phyloP scores from a whole-genome alignment of 2,329 filamentous ascomycete species.

The Nemania sp. region DNA sequence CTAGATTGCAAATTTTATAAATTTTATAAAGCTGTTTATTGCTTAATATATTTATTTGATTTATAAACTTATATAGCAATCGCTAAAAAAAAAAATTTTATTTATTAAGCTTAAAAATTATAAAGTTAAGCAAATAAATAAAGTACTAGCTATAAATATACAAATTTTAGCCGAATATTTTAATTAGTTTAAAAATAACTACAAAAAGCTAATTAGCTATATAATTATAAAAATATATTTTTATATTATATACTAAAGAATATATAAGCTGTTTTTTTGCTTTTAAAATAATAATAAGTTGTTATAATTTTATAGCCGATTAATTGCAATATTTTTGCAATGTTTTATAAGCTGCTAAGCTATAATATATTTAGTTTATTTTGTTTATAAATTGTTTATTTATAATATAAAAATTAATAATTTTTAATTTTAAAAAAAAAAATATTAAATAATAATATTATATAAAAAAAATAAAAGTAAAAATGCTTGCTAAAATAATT shows the following conservation, averaged over 20 bases:
- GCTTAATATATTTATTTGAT: constrained; percentile 1
- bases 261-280: not conserved
- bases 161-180: not conserved
- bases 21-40: not conserved
- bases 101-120: not conserved
- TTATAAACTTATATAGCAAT: not conserved
- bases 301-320: constrained; percentile 1
- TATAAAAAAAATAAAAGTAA: too few relatives aligned
- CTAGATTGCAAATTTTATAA: not conserved
- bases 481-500: too few relatives aligned
- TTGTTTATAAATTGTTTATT: not conserved
- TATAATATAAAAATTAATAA: too few relatives aligned
- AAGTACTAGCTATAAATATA: not conserved
- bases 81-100: not conserved
- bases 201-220: not conserved
- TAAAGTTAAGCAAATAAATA: not conserved
- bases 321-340: not conserved
- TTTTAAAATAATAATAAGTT: not conserved
- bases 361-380: not conserved
- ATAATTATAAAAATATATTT: not conserved
- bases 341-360: not conserved
- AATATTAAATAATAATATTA: too few relatives aligned
- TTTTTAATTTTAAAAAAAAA: too few relatives aligned
- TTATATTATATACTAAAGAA: not conserved
- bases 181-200: not conserved